These are phyloP conservation scores for Blastobotrys indianensis DNA, from an alignment of 1,139 yeast species.

Conservation along the genomic window DNA sequence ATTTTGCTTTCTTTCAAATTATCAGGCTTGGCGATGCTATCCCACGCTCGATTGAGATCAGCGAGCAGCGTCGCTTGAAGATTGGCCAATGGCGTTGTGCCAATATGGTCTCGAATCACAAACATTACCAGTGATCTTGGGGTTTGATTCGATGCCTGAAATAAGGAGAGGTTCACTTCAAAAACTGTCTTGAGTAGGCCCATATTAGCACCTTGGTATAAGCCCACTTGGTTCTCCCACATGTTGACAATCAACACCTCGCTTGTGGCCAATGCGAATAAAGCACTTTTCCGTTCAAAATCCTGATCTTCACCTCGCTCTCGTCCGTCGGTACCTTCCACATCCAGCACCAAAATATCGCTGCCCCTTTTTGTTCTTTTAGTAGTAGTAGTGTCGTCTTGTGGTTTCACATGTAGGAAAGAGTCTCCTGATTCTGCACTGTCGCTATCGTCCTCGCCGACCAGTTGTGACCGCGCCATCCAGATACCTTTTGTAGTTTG, in stretches of 20 bases:
- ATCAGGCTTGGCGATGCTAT: constrained; percentile 61
- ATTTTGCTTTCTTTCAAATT: constrained; percentile 46
- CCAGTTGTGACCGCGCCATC: constrained; percentile 52
- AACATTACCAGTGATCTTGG: constrained; percentile 71
- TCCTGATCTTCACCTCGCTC: constrained; percentile 98
- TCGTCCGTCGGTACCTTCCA: constrained; percentile 97
- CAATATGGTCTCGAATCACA: constrained; percentile 89
- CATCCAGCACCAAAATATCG: constrained; percentile 75
- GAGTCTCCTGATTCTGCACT: constrained; percentile 16
- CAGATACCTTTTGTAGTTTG: constrained; percentile 92
- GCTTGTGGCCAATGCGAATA: constrained; percentile 88
- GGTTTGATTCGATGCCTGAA: constrained; percentile 40
- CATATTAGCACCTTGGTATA: constrained; percentile 97
- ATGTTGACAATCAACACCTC: constrained; percentile 86
- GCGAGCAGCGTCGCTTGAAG: constrained; percentile 60
- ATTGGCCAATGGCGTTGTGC: constrained; percentile 75
- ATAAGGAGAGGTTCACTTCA: constrained; percentile 84
- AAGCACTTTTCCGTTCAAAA: constrained; percentile 91
- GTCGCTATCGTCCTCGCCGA: constrained; percentile 9
- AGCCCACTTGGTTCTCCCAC: constrained; percentile 97
- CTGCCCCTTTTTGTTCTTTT: neutral
- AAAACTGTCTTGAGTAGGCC: constrained; percentile 90
- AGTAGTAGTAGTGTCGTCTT: neutral
- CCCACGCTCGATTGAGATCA: constrained; percentile 79
- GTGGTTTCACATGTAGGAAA: constrained; percentile 14